A percentile compares a stretch with the other conserved stretches of the same genome.
phyloP scores from a whole-genome alignment of 306 rosid species.

The Glycine tomentella region DNA sequence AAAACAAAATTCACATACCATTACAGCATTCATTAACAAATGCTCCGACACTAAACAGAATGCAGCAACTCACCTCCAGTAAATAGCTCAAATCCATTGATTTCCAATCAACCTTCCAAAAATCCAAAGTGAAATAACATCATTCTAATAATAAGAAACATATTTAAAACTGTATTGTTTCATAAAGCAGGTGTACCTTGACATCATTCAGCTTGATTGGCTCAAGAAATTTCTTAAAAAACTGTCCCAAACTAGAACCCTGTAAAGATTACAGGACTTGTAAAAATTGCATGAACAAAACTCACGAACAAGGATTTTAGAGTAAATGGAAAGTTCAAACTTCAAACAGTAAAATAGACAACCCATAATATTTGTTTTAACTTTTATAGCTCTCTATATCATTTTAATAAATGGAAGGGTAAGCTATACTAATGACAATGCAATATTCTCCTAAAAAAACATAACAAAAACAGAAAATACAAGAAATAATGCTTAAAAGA shows the following conservation, averaged over 20 bases:
- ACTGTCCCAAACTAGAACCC: conserved; percentile 98
- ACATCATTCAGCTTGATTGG: conserved; percentile 91
- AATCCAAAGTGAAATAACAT: conserved; percentile 44
- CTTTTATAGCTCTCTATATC: conserved; percentile 32
- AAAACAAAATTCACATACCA: conserved; percentile 41
- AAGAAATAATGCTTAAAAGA: background rate
- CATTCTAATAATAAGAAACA: conserved; percentile 46
- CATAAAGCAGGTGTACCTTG: conserved; percentile 55
- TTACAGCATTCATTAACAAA: conserved; percentile 24
- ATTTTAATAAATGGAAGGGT: conserved; percentile 31
- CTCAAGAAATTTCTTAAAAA: conserved; percentile 85
- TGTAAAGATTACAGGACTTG: conserved; percentile 49
- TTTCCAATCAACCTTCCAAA: conserved; percentile 83
- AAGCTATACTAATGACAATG: background rate
- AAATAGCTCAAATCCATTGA: conserved; percentile 90
- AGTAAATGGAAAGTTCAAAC: conserved; percentile 20
- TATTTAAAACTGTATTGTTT: conserved; percentile 28
- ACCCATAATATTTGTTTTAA: conserved; percentile 22
- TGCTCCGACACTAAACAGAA: conserved; percentile 19
- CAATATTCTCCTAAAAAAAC: background rate
- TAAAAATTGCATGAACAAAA: conserved; percentile 30
- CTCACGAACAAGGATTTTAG: conserved; percentile 17
- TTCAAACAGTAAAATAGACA: conserved; percentile 38
- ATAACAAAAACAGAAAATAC: conserved; percentile 12
- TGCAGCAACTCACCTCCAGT: conserved; percentile 69